These are phyloP conservation scores for Phytopythium mirpurense DNA, from an alignment of 352 stramenopile species.

Conservation along the genomic window DNA sequence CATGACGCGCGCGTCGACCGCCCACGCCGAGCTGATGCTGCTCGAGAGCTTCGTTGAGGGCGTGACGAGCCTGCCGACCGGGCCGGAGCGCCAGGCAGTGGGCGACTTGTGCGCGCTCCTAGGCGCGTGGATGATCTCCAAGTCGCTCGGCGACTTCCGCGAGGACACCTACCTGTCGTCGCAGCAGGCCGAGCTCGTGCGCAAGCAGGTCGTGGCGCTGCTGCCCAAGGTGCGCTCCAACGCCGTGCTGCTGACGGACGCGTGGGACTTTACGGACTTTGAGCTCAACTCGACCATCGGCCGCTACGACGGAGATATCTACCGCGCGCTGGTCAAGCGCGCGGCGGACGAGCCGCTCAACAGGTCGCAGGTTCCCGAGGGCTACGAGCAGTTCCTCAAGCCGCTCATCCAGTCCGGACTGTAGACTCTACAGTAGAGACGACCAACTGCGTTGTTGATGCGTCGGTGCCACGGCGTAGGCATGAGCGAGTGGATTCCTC, in stretches of 20 bases:
- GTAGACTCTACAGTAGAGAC: not conserved
- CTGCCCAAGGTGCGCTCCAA: constrained; percentile 40
- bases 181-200: constrained; percentile 27
- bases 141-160: constrained; percentile 48
- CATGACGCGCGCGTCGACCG: constrained; percentile 41
- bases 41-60: constrained; percentile 28
- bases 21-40: constrained; percentile 43
- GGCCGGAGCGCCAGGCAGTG: constrained; percentile 21
- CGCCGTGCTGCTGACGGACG: constrained; percentile 35
- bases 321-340: constrained; percentile 46
- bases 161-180: constrained; percentile 52
- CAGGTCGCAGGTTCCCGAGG: constrained; percentile 40
- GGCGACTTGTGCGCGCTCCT: constrained; percentile 36
- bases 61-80: constrained; percentile 15
- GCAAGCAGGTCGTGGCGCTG: constrained; percentile 24
- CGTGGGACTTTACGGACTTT: constrained; percentile 41
- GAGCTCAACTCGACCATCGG: constrained; percentile 69
- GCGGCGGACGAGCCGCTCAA: constrained; percentile 56
- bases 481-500: too few species aligned
- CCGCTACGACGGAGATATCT: constrained; percentile 65
- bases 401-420: constrained; percentile 24
- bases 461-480: too few species aligned
- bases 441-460: too few species aligned
- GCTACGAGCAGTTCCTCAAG: constrained; percentile 51
- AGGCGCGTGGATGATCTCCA: constrained; percentile 35